Evolutionary conservation across 2,329 filamentous ascomycete species (phyloP).

Genomic region (Penicillium sp.): DNA sequence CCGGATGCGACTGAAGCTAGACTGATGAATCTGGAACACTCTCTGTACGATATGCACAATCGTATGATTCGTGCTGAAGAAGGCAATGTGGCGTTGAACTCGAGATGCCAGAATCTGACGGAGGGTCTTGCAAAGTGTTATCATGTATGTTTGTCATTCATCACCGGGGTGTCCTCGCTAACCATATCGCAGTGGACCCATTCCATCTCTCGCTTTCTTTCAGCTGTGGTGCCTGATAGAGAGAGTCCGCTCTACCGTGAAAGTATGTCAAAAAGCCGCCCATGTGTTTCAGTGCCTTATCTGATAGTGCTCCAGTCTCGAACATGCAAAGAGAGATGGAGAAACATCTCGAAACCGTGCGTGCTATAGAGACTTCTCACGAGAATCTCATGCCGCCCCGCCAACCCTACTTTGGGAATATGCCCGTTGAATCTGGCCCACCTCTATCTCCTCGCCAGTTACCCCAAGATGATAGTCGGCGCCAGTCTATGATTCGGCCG

Average conservation of each 20-base stretch:
- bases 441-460: constrained; percentile 86
- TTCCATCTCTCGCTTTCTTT: constrained; percentile 72
- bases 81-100: constrained; percentile 70
- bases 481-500: constrained; percentile 71
- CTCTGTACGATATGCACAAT: constrained; percentile 72
- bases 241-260: constrained; percentile 79
- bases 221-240: constrained; percentile 68
- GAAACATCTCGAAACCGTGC: constrained; percentile 59
- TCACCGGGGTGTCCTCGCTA: not conserved
- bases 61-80: constrained; percentile 82
- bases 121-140: constrained; percentile 74
- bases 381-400: constrained; percentile 65
- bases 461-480: constrained; percentile 77
- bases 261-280: constrained; percentile 54
- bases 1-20: constrained; percentile 75
- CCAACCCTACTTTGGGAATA: constrained; percentile 63
- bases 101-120: constrained; percentile 76
- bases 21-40: constrained; percentile 73
- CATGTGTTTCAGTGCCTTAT: not conserved
- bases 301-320: constrained; percentile 41
- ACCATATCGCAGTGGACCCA: constrained; percentile 65
- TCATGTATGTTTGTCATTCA: constrained; percentile 49
- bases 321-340: constrained; percentile 63
- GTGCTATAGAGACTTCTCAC: constrained; percentile 58
- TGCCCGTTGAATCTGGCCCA: constrained; percentile 61